Evolutionary conservation across 169 alveolate species (phyloP), one percentile per base, ranked within the genome.

Genomic region (Eimeria nieschulzi): DNA sequence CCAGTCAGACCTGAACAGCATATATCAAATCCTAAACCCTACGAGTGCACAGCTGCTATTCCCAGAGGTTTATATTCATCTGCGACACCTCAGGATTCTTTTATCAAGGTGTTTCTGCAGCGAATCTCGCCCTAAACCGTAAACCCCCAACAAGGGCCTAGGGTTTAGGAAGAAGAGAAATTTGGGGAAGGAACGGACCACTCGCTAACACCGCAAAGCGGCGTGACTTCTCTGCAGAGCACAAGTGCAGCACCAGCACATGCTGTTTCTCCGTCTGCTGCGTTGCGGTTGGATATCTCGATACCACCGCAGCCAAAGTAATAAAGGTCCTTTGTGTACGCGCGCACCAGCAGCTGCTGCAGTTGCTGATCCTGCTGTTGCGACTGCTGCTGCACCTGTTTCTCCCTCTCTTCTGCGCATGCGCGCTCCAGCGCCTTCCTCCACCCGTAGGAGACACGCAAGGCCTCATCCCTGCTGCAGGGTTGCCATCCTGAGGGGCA

Each of bases 181-280:
- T 15, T 19, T 19, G 75, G 75, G 75, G 75, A 19, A 19, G 68
- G 23, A 17, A 17, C 75, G 15, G 51, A 26, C 82, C 83, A 73
- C 64, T 73, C 64, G 64, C 83, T 73, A 63, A 33, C 33, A n/a
- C 83, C 83, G 83, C 83, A 73, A 17, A 33, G 59, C 64, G 83
- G 83, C 7, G 33, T 9, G 8, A 15, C 33, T 46, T 73, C 83
- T 51, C 63, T 73, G 59, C 83, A 73, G 12, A 73, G 59, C 64
- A 39, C 64, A 9, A 73, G 64, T 39, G 83, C 83, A 73, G 83
- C 83, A 73, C 64, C 83, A 51, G 83, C 59, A 51, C 64, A 73
- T 9, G 59, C 63, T 9, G 21, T 46, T 12, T 73, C 83, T 33
- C 66, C 83, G 15, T 73, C 83, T 17, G 64, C 64, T 10, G 59